A percentile compares a stretch with the other conserved stretches of the same genome.
Evolutionary conservation across 208 protist species (phyloP).

Genomic region (Wallacemonas sp.): DNA sequence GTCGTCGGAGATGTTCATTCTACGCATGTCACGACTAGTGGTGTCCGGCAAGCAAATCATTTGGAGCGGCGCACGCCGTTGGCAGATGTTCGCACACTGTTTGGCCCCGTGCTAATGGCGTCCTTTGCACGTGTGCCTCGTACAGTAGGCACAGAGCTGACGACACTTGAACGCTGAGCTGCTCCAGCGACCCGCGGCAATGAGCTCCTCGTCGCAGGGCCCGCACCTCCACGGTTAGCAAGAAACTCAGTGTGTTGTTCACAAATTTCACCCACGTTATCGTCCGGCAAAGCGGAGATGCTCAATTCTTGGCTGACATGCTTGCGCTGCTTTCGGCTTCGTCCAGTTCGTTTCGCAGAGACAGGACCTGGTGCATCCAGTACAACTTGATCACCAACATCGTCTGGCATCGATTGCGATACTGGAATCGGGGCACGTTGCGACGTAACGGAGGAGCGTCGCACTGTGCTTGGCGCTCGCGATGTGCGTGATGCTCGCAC

Average conservation of each 20-base stretch:
- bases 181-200: background rate
- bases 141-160: background rate
- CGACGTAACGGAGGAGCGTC: background rate
- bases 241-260: constrained; percentile 29
- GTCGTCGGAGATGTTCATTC: background rate
- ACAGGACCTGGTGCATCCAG: background rate
- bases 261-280: constrained; percentile 36
- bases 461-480: background rate
- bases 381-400: background rate
- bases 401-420: background rate
- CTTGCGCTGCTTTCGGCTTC: constrained; percentile 26
- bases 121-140: background rate
- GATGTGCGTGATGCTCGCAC: background rate
- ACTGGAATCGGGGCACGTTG: background rate
- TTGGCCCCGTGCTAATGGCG: background rate
- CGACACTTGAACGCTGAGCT: background rate
- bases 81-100: constrained; percentile 4
- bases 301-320: constrained; percentile 35
- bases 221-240: background rate
- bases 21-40: no score
- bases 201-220: background rate
- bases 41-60: no score
- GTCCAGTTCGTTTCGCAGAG: background rate
- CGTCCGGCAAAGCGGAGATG: constrained; percentile 43
- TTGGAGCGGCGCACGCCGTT: background rate